A percentile compares a stretch with the other conserved stretches of the same genome.
These are phyloP conservation scores for Penicillium simplicissimum DNA, from an alignment of 495 filamentous ascomycete species.

Conservation along the genomic window DNA sequence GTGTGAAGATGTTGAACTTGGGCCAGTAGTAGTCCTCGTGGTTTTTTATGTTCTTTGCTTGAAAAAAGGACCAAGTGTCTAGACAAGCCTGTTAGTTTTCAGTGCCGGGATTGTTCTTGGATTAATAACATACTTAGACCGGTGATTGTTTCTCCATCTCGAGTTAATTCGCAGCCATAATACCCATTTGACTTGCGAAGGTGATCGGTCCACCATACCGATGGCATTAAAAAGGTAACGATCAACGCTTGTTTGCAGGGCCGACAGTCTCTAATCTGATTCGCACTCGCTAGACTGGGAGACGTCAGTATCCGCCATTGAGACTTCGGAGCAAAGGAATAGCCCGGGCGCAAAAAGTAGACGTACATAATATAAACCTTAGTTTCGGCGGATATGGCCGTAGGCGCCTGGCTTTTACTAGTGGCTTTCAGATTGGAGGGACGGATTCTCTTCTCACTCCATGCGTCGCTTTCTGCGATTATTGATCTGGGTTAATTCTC, in stretches of 20 bases:
- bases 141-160: neutral
- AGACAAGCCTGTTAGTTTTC: neutral
- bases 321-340: too few species aligned
- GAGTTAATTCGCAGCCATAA: constrained; percentile 15
- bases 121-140: constrained; percentile 7
- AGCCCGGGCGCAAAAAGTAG: neutral
- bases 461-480: neutral
- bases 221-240: constrained; percentile 2
- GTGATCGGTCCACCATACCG: constrained; percentile 7
- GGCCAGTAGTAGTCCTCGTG: constrained; percentile 29
- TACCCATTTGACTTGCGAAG: constrained; percentile 12
- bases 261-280: neutral
- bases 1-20: constrained; percentile 37
- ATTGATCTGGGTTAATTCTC: neutral
- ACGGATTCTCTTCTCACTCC: neutral
- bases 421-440: neutral
- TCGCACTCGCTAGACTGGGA: neutral
- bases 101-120: neutral
- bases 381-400: neutral
- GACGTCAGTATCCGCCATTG: neutral
- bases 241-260: neutral
- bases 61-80: constrained; percentile 11
- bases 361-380: constrained; percentile 5
- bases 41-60: neutral
- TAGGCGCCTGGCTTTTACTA: neutral